Evolutionary conservation across 148 eudicot genomes (phyloP).

Genomic region (Silene uniflora): DNA sequence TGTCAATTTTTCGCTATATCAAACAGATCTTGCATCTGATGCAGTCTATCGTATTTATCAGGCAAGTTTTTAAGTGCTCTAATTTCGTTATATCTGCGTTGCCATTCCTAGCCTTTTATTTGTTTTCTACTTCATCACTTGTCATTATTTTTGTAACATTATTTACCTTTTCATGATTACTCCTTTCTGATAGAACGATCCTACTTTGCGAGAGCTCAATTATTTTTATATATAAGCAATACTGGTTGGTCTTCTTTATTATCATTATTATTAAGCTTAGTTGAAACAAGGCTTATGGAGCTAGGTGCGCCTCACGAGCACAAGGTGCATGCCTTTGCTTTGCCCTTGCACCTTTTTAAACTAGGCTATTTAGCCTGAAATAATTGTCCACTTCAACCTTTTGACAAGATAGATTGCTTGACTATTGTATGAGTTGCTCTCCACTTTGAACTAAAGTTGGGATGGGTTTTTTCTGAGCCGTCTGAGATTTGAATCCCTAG

Average conservation of each 20-base stretch:
- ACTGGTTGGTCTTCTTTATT: neutral
- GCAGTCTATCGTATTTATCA: conserved; percentile 67
- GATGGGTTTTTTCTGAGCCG: neutral
- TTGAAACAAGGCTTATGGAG: neutral
- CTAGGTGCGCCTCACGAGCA: too few species aligned
- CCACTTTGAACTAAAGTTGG: neutral
- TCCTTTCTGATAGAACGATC: neutral
- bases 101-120: neutral
- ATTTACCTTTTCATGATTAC: neutral
- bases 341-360: too few species aligned
- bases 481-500: neutral
- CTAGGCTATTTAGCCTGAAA: too few species aligned
- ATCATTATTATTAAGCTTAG: neutral
- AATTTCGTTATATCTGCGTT: neutral
- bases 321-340: too few species aligned
- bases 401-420: too few species aligned
- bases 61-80: conserved; percentile 34
- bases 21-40: conserved; percentile 70
- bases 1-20: conserved; percentile 64
- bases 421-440: neutral
- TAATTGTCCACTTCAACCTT: too few species aligned
- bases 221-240: neutral
- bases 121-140: neutral
- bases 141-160: neutral
- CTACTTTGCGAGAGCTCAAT: neutral